These are phyloP conservation scores for Phanerochaete carnosa DNA, from an alignment of 768 basidiomycete genomes.

Conservation along the genomic window DNA sequence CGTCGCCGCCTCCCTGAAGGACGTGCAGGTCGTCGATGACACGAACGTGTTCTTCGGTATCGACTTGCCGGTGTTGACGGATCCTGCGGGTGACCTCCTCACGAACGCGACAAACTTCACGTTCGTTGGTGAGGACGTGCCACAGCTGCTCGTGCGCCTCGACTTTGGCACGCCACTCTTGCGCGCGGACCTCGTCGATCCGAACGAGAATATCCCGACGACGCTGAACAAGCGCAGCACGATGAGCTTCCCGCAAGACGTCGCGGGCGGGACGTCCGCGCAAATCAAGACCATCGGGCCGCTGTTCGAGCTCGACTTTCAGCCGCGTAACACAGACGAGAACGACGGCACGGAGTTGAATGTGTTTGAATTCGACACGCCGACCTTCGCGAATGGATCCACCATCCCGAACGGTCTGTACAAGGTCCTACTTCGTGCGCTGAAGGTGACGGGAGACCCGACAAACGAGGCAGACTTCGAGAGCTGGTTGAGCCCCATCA, in stretches of 20 bases:
- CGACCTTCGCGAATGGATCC: conserved; percentile 36
- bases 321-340: conserved; percentile 42
- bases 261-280: conserved; percentile 35
- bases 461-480: conserved; percentile 41
- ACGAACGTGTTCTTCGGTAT: conserved; percentile 46
- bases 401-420: conserved; percentile 41
- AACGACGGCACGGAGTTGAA: conserved; percentile 28
- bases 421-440: conserved; percentile 38
- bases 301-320: conserved; percentile 43
- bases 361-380: conserved; percentile 22
- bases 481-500: conserved; percentile 34
- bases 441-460: conserved; percentile 42
- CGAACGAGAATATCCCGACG: conserved; percentile 37
- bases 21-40: conserved; percentile 50
- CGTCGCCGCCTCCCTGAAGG: conserved; percentile 37
- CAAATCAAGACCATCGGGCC: conserved; percentile 42
- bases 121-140: conserved; percentile 40
- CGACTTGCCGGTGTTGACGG: conserved; percentile 39
- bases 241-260: conserved; percentile 32
- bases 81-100: conserved; percentile 40
- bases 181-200: conserved; percentile 45
- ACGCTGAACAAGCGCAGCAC: conserved; percentile 32
- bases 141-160: conserved; percentile 35
- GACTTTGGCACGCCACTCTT: conserved; percentile 49
- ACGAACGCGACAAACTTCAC: conserved; percentile 41